Conservation (phyloP, 306 rosid genomes). For the Medicago lupulina region DNA sequence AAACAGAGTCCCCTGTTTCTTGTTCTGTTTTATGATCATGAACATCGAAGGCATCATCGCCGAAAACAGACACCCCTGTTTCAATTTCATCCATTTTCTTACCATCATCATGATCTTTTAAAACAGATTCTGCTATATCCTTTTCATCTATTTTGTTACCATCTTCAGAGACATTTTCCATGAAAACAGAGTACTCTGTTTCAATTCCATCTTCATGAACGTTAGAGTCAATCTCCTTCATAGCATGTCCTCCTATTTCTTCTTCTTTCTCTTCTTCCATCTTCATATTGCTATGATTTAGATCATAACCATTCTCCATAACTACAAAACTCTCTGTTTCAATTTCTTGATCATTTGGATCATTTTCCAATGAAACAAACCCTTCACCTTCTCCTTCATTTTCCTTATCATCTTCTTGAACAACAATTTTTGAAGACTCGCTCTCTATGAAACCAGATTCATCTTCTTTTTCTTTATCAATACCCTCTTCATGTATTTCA, state of each 20-base stretch:
- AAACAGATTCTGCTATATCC: slow-evolving; percentile 31
- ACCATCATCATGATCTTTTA: not conserved
- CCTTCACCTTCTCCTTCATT: slow-evolving; percentile 28
- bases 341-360: slow-evolving; percentile 13
- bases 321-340: slow-evolving; percentile 35
- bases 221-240: slow-evolving; percentile 13
- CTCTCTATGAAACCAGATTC: slow-evolving; percentile 25
- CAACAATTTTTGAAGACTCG: not conserved
- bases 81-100: slow-evolving; percentile 22
- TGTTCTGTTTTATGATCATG: slow-evolving; percentile 23
- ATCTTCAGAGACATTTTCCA: slow-evolving; percentile 13
- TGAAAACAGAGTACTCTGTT: slow-evolving; percentile 25
- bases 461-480: slow-evolving; percentile 19
- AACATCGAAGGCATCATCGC: not conserved
- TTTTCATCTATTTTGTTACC: not conserved
- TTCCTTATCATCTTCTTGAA: slow-evolving; percentile 16
- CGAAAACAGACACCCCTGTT: slow-evolving; percentile 8
- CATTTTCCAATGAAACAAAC: slow-evolving; percentile 30
- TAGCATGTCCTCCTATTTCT: not conserved
- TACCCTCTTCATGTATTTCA: not conserved
- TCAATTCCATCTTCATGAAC: slow-evolving; percentile 27
- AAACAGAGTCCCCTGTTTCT: slow-evolving; percentile 27
- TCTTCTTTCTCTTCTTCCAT: slow-evolving; percentile 10
- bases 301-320: not conserved
- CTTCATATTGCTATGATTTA: not conserved